Percentiles rank a stretch among this genome's conserved stretches.
Conservation (phyloP, 2,329 filamentous ascomycete species). For the Orbilia brochopaga region DNA sequence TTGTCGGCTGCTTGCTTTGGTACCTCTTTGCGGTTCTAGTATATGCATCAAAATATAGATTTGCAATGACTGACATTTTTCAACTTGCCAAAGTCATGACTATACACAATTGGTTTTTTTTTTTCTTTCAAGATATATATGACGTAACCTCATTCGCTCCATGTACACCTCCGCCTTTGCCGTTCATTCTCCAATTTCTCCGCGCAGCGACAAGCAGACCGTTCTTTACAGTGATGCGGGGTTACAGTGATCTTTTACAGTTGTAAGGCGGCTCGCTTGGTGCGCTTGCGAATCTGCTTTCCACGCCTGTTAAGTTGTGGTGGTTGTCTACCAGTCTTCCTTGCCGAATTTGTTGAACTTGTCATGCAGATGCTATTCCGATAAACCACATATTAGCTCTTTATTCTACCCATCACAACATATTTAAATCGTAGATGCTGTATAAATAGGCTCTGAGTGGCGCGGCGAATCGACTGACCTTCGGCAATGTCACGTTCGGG, state of each 20-base stretch:
- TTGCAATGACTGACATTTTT: too few species aligned
- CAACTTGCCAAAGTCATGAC: too few species aligned
- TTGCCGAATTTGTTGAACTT: slow-evolving; percentile 99
- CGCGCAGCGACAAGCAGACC: not conserved
- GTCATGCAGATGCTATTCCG: slow-evolving; percentile 79
- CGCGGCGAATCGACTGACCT: slow-evolving; percentile 64
- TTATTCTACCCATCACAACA: not conserved
- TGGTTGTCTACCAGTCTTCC: slow-evolving; percentile 74
- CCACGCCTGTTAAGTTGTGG: too few species aligned
- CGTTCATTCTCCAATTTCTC: not conserved
- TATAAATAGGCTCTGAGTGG: not conserved
- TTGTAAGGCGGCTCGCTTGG: too few species aligned
- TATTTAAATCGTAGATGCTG: not conserved
- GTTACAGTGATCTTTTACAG: not conserved
- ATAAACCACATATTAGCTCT: slow-evolving; percentile 30
- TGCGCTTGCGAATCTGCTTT: too few species aligned
- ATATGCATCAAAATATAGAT: too few species aligned
- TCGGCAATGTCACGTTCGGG: slow-evolving; percentile 89
- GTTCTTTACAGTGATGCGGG: slow-evolving; percentile 1
- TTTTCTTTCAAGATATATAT: too few species aligned
- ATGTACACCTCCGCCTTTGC: not conserved
- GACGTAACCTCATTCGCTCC: too few species aligned
- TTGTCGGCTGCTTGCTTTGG: too few species aligned
- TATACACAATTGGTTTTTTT: too few species aligned
- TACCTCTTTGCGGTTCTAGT: too few species aligned